Conservation (phyloP, 2,329 filamentous ascomycete species). For the Teratosphaeriaceae sp. region DNA sequence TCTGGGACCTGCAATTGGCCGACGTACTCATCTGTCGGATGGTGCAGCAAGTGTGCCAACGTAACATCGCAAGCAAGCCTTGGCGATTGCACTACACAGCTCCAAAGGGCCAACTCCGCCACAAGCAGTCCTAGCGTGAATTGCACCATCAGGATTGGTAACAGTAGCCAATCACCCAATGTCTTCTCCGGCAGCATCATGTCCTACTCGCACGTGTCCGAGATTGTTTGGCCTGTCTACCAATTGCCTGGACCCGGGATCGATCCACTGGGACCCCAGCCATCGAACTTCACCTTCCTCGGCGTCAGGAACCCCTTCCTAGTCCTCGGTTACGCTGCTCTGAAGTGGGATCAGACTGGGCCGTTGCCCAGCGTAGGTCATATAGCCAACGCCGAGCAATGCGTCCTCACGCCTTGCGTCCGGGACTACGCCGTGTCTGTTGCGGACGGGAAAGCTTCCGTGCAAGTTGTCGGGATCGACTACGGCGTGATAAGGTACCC, state of each 20-base stretch:
- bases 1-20: not conserved
- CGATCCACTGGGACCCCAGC: not conserved
- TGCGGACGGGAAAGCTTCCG: not conserved
- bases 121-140: too few species aligned
- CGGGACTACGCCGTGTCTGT: not conserved
- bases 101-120: too few species aligned
- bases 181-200: not conserved
- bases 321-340: not conserved
- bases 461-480: not conserved
- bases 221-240: too few species aligned
- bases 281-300: not conserved
- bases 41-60: not conserved
- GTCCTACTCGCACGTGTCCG: too few species aligned
- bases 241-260: too few species aligned
- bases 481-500: too few species aligned
- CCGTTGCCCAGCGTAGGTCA: not conserved
- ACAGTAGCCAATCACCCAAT: not conserved
- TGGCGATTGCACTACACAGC: not conserved
- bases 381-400: not conserved
- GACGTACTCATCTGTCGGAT: not conserved
- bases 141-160: not conserved
- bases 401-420: not conserved
- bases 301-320: not conserved
- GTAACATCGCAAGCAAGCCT: not conserved
- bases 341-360: not conserved